Evolutionary conservation across 2,329 filamentous ascomycete species (phyloP), one percentile per base, ranked within the genome.

Genomic region (Seiridium unicorne): DNA sequence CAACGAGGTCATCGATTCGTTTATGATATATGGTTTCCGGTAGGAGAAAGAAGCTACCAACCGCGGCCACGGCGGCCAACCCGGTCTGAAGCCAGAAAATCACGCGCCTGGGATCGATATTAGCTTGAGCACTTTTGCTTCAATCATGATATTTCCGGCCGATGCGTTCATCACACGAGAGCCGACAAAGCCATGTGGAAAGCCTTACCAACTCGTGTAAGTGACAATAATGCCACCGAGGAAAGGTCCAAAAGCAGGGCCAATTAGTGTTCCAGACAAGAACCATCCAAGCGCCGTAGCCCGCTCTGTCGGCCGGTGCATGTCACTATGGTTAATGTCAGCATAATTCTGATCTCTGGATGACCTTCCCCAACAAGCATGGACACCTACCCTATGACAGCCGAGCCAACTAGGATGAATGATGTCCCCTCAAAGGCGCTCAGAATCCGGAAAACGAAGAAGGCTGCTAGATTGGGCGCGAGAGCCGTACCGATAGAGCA

Each of bases 11-110:
- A 6, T 82, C 76, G 26, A 84, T 84, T 60, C 84, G 84, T 68
- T 82, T 86, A 62, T 84, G 81, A 60, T 89, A 88, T 55, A 90
- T 89, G 0, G 90, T 93, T 70, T 93, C 90, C 0, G 89, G 88
- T 9, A 93, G 81, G 10, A 91, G 76, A 65, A 91, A 85, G 64
- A 85, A 82, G 38, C 90, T 81, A 0, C 88, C 81, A 0, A 87
- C 26, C 0, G 82, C 78, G 1, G 84, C 87, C 0, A 83, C 69
- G 2, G 83, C 89, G 0, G 87, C 87, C 5, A 92, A 79, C 0
- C 83, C 89, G 0, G 87, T 86, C 69, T 93, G 90, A 0, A 93
- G 77, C 87, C 89, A 93, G 76, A 92, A 93, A 57, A 93, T 91
- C 47, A 84, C 84, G 18, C 89, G 81, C 91, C 51, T 55, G 10